Base-by-base conservation (phyloP, 495 filamentous ascomycete species). In the Hypoxylon trugodes region DNA sequence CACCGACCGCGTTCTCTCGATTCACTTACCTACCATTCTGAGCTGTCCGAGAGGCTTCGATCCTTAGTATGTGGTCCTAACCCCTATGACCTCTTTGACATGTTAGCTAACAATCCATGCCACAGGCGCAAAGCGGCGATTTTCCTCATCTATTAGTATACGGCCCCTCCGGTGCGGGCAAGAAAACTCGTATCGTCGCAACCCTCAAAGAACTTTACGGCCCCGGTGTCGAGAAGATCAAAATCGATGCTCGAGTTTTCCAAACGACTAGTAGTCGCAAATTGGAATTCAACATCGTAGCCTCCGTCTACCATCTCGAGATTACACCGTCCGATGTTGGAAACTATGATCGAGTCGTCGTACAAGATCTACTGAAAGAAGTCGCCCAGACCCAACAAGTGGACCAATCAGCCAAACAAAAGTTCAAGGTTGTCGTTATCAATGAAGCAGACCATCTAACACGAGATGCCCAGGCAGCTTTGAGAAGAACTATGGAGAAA, bases 361-460 rank as follows among this genome's bases (percentile, higher is more conserved):
- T 98, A 10, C 96, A 98, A 71, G 94, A 97, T 73, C 81, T 98
- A 36, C 83, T 98, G 25, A 98, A 98, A 74, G 95, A 98, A 75
- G 93, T 98, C 7, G 95, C 96, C 28, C 95, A 98, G 76, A 98
- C 95, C 21, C 96, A 98, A 76, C 96, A 98, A 76, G 96, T 98
- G 10, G 95, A 98, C 73, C 82, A 91, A 54, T 76, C 84, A 5
- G 95, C 96, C 22, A 90, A 87, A 71, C 95, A 98, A 73, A 84
- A 87, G 38, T 98, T 98, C 81, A 98, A 98, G 79, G 92, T 98
- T 9, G 96, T 98, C 1, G 93, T 98, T 30, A 97, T 98, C 81
- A 98, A 98, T 69, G 95, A 98, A 78, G 95, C 95, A n/a, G 96
- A 98, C 68, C 90, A 96, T 68, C 79, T 98, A 42, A 96, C 89